A percentile compares a stretch with the other conserved stretches of the same genome.
Conservation (phyloP, 345 rosid genomes). For the Carallia brachiata region DNA sequence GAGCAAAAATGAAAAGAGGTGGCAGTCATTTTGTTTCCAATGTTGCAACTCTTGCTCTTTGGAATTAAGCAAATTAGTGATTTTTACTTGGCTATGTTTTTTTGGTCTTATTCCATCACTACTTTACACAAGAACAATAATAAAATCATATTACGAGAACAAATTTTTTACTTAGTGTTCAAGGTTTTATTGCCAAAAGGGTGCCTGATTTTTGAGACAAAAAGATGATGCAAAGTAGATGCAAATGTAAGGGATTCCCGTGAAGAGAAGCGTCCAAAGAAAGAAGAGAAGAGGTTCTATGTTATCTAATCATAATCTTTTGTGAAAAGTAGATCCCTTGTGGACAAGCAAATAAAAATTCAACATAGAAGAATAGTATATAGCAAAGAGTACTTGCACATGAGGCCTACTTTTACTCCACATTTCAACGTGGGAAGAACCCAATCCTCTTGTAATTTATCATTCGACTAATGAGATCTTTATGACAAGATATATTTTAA, state of each 20-base stretch:
- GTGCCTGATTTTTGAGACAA: slow-evolving; percentile 23
- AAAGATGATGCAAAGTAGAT: slow-evolving; percentile 26
- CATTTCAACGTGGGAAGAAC: background rate
- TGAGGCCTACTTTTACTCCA: background rate
- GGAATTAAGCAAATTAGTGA: background rate
- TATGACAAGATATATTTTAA: background rate
- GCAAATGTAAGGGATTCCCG: background rate
- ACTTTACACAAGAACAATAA: too few species aligned
- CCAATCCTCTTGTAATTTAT: slow-evolving; percentile 24
- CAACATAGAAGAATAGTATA: too few species aligned
- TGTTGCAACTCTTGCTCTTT: background rate
- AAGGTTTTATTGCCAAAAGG: slow-evolving; percentile 18
- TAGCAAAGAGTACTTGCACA: background rate
- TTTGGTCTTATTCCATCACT: background rate
- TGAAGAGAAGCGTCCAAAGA: slow-evolving; percentile 29
- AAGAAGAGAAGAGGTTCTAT: slow-evolving; percentile 16
- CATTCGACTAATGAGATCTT: slow-evolving; percentile 4
- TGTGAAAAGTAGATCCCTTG: slow-evolving; percentile 14
- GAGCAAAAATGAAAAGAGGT: background rate
- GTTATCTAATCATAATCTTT: slow-evolving; percentile 18
- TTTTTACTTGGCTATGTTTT: background rate
- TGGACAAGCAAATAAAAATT: slow-evolving; percentile 1
- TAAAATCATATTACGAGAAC: too few species aligned
- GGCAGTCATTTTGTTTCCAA: background rate
- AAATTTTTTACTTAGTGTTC: too few species aligned